Evolutionary conservation across 2,329 filamentous ascomycete species (phyloP), one percentile per base, ranked within the genome.

Genomic region (Ophiostoma fasciatum): DNA sequence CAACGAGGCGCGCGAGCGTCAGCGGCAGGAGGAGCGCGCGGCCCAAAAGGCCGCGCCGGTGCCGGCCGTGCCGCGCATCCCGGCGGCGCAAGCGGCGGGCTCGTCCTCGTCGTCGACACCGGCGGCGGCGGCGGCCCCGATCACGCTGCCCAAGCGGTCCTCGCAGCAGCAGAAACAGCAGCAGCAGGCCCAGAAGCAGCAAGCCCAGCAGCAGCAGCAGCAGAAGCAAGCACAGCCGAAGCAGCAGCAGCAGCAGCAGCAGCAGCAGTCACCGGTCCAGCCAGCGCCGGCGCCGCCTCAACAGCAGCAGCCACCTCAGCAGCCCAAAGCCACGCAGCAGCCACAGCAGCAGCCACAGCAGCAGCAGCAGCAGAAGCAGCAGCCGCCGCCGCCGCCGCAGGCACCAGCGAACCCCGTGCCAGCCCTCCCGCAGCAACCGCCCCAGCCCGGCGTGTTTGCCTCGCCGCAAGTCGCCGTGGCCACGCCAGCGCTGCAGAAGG

Each of bases 391-490:
- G n/a, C n/a, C n/a, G n/a, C n/a, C n/a, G n/a, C n/a, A n/a, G n/a
- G n/a, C n/a, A n/a, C n/a, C n/a, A n/a, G n/a, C n/a, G n/a, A n/a
- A n/a, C n/a, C n/a, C 60, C 7, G 54, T 71, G 27, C 66, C 71
- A 4, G 63, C 61, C 30, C 52, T 72, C 45, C 75, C 74, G 44
- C 66, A 75, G 36, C 77, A 78, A 44, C 65, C 70, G 31, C 56
- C 35, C 4, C 17, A 29, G 9, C 31, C 69, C 36, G 62, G 70
- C 22, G 66, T 61, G 40, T 68, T 78, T 44, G 73, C 75, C 32
- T 94, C 88, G 13, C 88, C 88, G 7, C 82, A 84, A 51, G 71
- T 88, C 34, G 63, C 78, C 20, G 66, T 83, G 42, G 80, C 82
- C 9, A 90, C 82, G 23, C 88, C 90, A 7, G 78, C 75, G 19